A percentile compares a stretch with the other conserved stretches of the same genome.
Evolutionary conservation across 164 flowering plant genomes (phyloP).

Genomic region (Nymphaea colorata): DNA sequence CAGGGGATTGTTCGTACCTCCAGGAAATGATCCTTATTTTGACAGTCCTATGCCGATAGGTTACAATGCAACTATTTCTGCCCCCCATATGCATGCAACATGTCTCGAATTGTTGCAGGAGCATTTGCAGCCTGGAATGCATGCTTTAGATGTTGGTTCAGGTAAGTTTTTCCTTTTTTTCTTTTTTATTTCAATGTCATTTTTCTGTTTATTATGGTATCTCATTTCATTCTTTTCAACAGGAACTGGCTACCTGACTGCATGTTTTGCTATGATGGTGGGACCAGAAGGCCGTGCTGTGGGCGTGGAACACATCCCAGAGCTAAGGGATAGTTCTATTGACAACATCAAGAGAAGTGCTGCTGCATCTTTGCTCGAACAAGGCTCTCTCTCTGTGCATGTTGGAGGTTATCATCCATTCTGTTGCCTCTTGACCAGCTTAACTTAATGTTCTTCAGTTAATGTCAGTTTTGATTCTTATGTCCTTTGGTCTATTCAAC

Average conservation of each 20-base stretch:
- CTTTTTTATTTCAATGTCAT: background rate
- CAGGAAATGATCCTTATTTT: conserved; percentile 48
- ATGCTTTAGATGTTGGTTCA: conserved; percentile 89
- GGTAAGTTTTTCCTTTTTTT: conserved; percentile 24
- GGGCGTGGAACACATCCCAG: conserved; percentile 96
- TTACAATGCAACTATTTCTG: conserved; percentile 94
- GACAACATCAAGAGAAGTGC: conserved; percentile 60
- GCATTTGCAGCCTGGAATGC: conserved; percentile 92
- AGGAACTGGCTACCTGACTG: conserved; percentile 96
- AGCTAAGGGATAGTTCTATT: conserved; percentile 54
- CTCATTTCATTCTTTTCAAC: background rate
- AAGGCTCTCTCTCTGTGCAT: conserved; percentile 61
- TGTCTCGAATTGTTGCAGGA: conserved; percentile 79
- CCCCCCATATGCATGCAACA: conserved; percentile 97
- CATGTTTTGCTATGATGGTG: conserved; percentile 91
- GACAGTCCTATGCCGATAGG: conserved; percentile 90
- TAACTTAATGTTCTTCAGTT: background rate
- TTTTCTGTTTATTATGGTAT: background rate
- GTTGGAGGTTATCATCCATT: conserved; percentile 48
- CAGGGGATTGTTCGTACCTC: conserved; percentile 77
- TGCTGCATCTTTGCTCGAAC: conserved; percentile 59
- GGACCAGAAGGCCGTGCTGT: conserved; percentile 83
- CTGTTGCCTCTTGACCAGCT: background rate
- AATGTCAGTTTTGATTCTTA: background rate
- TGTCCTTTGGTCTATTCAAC: background rate